Conservation (phyloP, 2,329 filamentous ascomycete species). For the Paramyrothecium roridum region DNA sequence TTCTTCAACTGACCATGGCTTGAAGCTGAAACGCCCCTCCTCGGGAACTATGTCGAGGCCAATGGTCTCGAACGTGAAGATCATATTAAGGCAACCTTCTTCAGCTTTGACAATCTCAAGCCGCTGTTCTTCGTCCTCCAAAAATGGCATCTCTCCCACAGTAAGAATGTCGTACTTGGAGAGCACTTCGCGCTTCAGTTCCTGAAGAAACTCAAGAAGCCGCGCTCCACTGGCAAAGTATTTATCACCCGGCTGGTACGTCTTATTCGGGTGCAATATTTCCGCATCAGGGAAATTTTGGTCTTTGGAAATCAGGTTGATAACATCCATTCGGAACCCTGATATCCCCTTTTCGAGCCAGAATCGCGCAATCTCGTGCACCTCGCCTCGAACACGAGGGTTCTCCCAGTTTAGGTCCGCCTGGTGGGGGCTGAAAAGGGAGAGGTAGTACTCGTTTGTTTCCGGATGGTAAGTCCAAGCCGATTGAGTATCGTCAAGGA, state of each 20-base stretch:
- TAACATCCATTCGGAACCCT: conserved; percentile 66
- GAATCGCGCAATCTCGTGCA: conserved; percentile 62
- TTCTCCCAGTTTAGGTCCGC: conserved; percentile 81
- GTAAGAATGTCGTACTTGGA: conserved; percentile 58
- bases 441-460: conserved; percentile 68
- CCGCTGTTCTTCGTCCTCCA: conserved; percentile 49
- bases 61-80: conserved; percentile 59
- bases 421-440: conserved; percentile 66
- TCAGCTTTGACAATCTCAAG: conserved; percentile 51
- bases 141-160: conserved; percentile 62
- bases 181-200: conserved; percentile 55
- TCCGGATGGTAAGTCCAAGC: conserved; percentile 54
- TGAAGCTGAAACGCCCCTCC: conserved; percentile 1
- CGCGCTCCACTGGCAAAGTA: conserved; percentile 57
- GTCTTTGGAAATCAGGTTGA: conserved; percentile 63
- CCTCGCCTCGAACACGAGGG: conserved; percentile 58
- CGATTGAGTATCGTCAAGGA: conserved; percentile 14
- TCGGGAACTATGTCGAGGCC: conserved; percentile 50
- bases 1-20: conserved; percentile 10
- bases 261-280: conserved; percentile 33
- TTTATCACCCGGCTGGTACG: conserved; percentile 39
- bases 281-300: conserved; percentile 52
- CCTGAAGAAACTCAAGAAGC: conserved; percentile 59
- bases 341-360: conserved; percentile 69
- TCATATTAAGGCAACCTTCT: conserved; percentile 57